A percentile compares a stretch with the other conserved stretches of the same genome.
phyloP scores from a whole-genome alignment of 2,329 filamentous ascomycete species.

The Curvularia hawaiiensis region DNA sequence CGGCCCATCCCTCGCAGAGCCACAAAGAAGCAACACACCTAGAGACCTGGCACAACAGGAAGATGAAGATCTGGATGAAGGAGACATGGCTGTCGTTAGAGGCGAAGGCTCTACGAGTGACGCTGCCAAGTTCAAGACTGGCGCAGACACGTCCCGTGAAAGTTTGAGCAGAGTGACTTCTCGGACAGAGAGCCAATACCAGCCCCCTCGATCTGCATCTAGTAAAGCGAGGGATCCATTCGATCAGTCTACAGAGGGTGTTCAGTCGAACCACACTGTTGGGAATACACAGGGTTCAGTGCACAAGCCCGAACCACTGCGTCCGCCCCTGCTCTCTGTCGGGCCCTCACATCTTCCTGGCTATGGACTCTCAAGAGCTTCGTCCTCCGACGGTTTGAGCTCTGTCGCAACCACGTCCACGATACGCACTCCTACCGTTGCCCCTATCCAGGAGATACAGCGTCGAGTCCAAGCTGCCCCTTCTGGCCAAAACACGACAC shows the following conservation, averaged over 20 bases:
- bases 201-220: constrained; percentile 23
- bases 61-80: constrained; percentile 43
- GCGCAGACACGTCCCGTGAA: constrained; percentile 31
- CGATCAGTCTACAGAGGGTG: constrained; percentile 32
- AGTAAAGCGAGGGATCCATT: constrained; percentile 28
- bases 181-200: constrained; percentile 34
- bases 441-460: constrained; percentile 41
- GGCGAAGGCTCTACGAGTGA: constrained; percentile 28
- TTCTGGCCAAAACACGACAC: constrained; percentile 48
- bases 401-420: constrained; percentile 44
- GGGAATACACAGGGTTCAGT: constrained; percentile 32
- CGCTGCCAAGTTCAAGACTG: constrained; percentile 29
- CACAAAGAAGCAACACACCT: constrained; percentile 22
- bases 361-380: constrained; percentile 52
- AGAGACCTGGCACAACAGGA: constrained; percentile 33
- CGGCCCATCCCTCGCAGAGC: constrained; percentile 27
- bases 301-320: constrained; percentile 37
- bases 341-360: constrained; percentile 56
- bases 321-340: constrained; percentile 50
- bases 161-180: constrained; percentile 27
- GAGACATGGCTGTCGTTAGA: constrained; percentile 37
- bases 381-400: constrained; percentile 53
- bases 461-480: constrained; percentile 25
- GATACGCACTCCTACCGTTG: constrained; percentile 36
- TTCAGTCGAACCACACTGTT: constrained; percentile 27